Evolutionary conservation across 2,329 filamentous ascomycete genomes (phyloP).

Genomic region (Aspergillus glaucus): DNA sequence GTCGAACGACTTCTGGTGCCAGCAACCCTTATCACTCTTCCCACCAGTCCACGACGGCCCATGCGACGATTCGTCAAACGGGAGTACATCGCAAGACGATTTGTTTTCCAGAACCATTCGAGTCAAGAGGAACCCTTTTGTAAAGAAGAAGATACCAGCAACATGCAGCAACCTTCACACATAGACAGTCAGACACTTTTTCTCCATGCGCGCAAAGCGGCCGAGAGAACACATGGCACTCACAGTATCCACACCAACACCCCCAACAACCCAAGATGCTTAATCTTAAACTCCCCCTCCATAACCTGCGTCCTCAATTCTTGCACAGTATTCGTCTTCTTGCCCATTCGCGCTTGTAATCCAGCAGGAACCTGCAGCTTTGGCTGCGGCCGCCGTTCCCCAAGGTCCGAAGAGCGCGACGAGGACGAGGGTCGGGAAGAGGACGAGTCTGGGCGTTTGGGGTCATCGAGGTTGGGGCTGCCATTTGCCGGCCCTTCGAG

Average conservation of each 20-base stretch:
- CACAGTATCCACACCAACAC: conserved; percentile 37
- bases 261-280: conserved; percentile 32
- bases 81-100: conserved; percentile 63
- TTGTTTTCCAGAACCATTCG: conserved; percentile 72
- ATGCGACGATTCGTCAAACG: conserved; percentile 46
- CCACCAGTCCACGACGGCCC: conserved; percentile 4
- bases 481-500: conserved; percentile 3
- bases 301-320: conserved; percentile 22
- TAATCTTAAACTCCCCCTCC: conserved; percentile 34
- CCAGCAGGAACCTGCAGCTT: conserved; percentile 7
- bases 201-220: neutral
- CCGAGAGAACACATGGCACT: conserved; percentile 14
- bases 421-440: conserved; percentile 3
- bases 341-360: conserved; percentile 10
- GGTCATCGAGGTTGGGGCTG: conserved; percentile 4
- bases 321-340: conserved; percentile 20
- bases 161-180: conserved; percentile 59
- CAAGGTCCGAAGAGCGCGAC: conserved; percentile 4
- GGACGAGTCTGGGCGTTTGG: conserved; percentile 1
- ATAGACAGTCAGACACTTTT: neutral
- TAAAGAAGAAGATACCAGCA: conserved; percentile 83
- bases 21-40: conserved; percentile 64
- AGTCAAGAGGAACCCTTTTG: conserved; percentile 87
- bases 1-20: conserved; percentile 91
- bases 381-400: conserved; percentile 7